phyloP scores from a whole-genome alignment of 352 stramenopile genomes.

The Phytophthora macrochlamydospora region DNA sequence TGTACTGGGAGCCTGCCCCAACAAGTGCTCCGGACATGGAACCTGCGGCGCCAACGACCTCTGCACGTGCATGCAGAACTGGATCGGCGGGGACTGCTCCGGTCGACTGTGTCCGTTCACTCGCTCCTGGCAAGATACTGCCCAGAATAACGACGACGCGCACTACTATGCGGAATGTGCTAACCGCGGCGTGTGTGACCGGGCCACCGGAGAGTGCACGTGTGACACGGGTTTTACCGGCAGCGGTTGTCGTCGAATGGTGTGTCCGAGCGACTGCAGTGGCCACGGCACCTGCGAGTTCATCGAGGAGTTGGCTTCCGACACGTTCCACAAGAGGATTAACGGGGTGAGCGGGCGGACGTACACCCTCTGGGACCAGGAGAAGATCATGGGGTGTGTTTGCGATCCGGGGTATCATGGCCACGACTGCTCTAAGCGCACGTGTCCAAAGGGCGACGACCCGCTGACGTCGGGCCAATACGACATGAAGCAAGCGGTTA shows the following conservation, averaged over 20 bases:
- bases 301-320: conserved; percentile 63
- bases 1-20: conserved; percentile 52
- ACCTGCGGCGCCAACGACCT: conserved; percentile 63
- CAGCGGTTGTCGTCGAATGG: conserved; percentile 63
- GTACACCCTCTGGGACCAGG: conserved; percentile 75
- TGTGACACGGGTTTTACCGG: conserved; percentile 87
- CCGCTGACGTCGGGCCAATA: conserved; percentile 54
- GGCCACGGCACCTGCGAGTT: conserved; percentile 68
- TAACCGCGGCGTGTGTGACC: conserved; percentile 77
- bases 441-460: conserved; percentile 67
- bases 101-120: conserved; percentile 48
- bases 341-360: conserved; percentile 32
- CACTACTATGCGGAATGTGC: conserved; percentile 64
- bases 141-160: conserved; percentile 46
- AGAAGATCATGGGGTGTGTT: conserved; percentile 83
- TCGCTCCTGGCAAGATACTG: conserved; percentile 67
- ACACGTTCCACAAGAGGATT: conserved; percentile 53
- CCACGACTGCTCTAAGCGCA: conserved; percentile 59
- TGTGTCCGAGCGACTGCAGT: conserved; percentile 62
- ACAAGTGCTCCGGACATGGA: conserved; percentile 69
- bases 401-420: conserved; percentile 71
- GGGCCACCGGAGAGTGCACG: conserved; percentile 64
- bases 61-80: conserved; percentile 69
- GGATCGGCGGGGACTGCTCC: conserved; percentile 65
- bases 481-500: conserved; percentile 60